Conservation (phyloP, 106 monocot genomes). For the Dendrobium chrysotoxum region DNA sequence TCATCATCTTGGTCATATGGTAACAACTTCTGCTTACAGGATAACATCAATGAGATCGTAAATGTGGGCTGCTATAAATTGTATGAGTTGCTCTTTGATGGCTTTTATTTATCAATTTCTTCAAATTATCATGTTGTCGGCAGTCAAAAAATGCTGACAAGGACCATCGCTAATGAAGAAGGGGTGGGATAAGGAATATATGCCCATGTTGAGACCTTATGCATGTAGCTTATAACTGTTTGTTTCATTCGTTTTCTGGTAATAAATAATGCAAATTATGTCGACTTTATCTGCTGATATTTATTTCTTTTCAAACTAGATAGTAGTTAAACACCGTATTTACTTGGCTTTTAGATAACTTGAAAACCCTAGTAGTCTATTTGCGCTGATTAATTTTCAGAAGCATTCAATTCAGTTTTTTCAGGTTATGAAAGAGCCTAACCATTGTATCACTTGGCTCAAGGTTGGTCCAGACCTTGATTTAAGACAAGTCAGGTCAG, state of each 20-base stretch:
- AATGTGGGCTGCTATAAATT: too few relatives aligned
- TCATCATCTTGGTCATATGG: too few relatives aligned
- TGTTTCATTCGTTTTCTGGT: background rate
- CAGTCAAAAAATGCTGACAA: too few relatives aligned
- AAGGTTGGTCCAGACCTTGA: slow-evolving; percentile 30
- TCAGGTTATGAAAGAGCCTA: slow-evolving; percentile 27
- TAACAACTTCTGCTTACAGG: too few relatives aligned
- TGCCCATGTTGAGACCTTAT: background rate
- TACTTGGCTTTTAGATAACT: slow-evolving; percentile 5
- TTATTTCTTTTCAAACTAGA: slow-evolving; percentile 2
- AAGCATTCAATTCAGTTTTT: slow-evolving; percentile 19
- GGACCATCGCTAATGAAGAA: background rate
- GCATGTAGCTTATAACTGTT: background rate
- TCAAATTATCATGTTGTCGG: too few relatives aligned
- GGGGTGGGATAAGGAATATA: background rate
- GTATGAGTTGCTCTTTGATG: too few relatives aligned
- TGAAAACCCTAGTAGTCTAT: slow-evolving; percentile 4
- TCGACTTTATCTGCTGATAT: background rate
- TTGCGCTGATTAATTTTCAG: slow-evolving; percentile 20
- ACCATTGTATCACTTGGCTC: slow-evolving; percentile 22
- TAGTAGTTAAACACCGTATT: background rate
- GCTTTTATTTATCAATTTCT: too few relatives aligned
- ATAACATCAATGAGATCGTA: too few relatives aligned
- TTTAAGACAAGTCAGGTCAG: slow-evolving; percentile 32
- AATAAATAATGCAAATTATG: background rate